These are phyloP conservation scores for Flaveria brownii DNA, from an alignment of 129 eudicot species.

Conservation along the genomic window DNA sequence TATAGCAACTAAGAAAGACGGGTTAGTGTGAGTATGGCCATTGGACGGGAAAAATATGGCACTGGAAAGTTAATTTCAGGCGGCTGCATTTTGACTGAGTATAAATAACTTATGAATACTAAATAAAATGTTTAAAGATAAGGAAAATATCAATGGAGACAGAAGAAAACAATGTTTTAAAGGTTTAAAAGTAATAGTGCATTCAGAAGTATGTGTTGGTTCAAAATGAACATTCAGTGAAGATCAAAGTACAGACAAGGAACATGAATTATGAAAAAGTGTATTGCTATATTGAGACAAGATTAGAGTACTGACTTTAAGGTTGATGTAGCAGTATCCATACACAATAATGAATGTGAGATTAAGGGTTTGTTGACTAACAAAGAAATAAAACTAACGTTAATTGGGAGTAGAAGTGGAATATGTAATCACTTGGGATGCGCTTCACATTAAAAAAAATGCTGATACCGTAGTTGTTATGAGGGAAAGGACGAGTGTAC, in stretches of 20 bases:
- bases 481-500: not conserved
- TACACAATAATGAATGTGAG: not conserved
- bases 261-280: not conserved
- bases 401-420: not conserved
- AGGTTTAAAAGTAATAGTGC: not conserved
- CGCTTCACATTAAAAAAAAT: not conserved
- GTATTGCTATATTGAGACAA: not conserved
- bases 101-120: not conserved
- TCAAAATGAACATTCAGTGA: not conserved
- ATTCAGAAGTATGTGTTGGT: not conserved
- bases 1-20: not conserved
- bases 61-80: not conserved
- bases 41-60: not conserved
- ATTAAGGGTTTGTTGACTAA: not conserved
- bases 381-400: not conserved
- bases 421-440: not conserved
- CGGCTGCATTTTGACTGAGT: not conserved
- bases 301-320: not conserved
- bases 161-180: not conserved
- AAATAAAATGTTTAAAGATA: not conserved
- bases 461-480: not conserved
- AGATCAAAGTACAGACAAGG: not conserved
- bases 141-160: not conserved
- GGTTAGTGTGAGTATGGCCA: not conserved
- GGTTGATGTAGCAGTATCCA: not conserved